Conservation (phyloP, 352 stramenopile genomes). For the Blastocystis sp. region DNA sequence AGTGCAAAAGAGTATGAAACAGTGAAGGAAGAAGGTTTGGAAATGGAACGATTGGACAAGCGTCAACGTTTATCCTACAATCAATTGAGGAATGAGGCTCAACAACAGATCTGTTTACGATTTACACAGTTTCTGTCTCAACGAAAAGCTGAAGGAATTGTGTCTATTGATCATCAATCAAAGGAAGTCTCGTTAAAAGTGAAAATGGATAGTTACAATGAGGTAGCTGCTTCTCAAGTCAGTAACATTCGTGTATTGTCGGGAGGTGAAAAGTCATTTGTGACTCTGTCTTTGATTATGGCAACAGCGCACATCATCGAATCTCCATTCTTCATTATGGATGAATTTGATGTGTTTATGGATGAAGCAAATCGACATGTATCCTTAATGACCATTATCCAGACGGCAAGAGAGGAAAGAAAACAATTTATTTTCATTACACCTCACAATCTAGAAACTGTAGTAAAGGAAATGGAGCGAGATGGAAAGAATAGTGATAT, state of each 20-base stretch:
- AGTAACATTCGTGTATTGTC: slow-evolving; percentile 90
- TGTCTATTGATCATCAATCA: slow-evolving; percentile 69
- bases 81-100: slow-evolving; percentile 68
- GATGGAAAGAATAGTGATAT: not conserved
- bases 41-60: slow-evolving; percentile 63
- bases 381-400: slow-evolving; percentile 74
- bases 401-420: slow-evolving; percentile 67
- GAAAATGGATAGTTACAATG: slow-evolving; percentile 70
- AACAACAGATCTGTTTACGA: slow-evolving; percentile 30
- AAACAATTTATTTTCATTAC: slow-evolving; percentile 83
- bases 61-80: slow-evolving; percentile 65
- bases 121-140: slow-evolving; percentile 63
- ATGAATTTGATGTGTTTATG: slow-evolving; percentile 99
- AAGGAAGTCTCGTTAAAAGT: slow-evolving; percentile 67
- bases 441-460: slow-evolving; percentile 71
- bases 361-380: slow-evolving; percentile 89
- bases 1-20: not conserved
- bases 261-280: slow-evolving; percentile 89
- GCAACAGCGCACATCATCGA: slow-evolving; percentile 78
- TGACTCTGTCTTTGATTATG: slow-evolving; percentile 87
- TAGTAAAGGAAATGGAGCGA: slow-evolving; percentile 24
- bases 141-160: slow-evolving; percentile 68
- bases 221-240: slow-evolving; percentile 72
- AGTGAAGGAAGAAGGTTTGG: slow-evolving; percentile 68
- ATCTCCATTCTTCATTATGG: slow-evolving; percentile 80